Evolutionary conservation across 2,329 filamentous ascomycete genomes (phyloP).

Genomic region (Diplodia intermedia): DNA sequence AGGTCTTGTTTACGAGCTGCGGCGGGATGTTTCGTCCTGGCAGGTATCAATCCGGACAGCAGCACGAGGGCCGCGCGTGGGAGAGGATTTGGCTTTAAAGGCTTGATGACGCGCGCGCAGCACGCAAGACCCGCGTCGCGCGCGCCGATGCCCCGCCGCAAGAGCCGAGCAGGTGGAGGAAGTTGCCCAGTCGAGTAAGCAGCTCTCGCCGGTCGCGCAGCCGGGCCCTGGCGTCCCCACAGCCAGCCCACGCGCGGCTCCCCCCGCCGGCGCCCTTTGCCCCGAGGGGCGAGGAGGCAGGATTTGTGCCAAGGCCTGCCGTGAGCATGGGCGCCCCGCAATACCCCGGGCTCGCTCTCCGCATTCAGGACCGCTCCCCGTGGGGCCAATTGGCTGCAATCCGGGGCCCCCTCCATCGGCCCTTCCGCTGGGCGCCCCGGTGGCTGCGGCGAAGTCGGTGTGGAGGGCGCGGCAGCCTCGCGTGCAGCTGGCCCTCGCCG

Average conservation of each 20-base stretch:
- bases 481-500: not conserved
- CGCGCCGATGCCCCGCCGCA: slow-evolving; percentile 8
- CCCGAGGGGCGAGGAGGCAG: slow-evolving; percentile 21
- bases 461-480: slow-evolving; percentile 3
- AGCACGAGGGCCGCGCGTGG: slow-evolving; percentile 8
- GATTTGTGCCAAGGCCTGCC: slow-evolving; percentile 9
- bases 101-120: slow-evolving; percentile 4
- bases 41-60: too few species aligned
- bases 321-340: slow-evolving; percentile 9
- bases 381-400: slow-evolving; percentile 21
- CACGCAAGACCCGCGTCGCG: not conserved
- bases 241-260: not conserved
- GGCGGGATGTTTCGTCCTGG: too few species aligned
- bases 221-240: slow-evolving; percentile 3
- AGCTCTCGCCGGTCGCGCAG: not conserved
- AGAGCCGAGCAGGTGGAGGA: not conserved
- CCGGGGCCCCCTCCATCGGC: slow-evolving; percentile 17
- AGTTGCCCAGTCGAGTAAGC: slow-evolving; percentile 16
- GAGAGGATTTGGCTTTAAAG: slow-evolving; percentile 19
- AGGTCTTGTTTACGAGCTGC: not conserved
- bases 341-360: slow-evolving; percentile 18
- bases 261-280: slow-evolving; percentile 29
- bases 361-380: slow-evolving; percentile 24
- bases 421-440: slow-evolving; percentile 7
- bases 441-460: slow-evolving; percentile 27